These are phyloP conservation scores for Mycena vulgaris DNA, from an alignment of 768 basidiomycete genomes.

Conservation along the genomic window DNA sequence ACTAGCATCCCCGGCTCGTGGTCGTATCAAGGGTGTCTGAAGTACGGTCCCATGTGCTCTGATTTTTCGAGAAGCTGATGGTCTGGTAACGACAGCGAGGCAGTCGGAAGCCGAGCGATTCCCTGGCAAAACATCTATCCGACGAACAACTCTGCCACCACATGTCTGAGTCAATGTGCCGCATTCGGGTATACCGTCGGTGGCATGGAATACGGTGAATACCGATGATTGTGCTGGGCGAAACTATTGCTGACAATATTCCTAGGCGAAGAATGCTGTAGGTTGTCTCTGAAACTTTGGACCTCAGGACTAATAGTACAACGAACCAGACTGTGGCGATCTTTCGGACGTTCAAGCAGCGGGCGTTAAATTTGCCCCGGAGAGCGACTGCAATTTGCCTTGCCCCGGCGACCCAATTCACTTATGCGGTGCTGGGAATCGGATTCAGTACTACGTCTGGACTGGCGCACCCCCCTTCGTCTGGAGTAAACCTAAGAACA, in stretches of 20 bases:
- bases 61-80: background rate
- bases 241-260: background rate
- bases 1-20: slow-evolving; percentile 75
- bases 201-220: slow-evolving; percentile 63
- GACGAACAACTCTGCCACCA: slow-evolving; percentile 74
- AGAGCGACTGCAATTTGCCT: slow-evolving; percentile 63
- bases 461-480: slow-evolving; percentile 63
- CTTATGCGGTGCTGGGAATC: slow-evolving; percentile 74
- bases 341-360: slow-evolving; percentile 64
- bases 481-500: slow-evolving; percentile 78
- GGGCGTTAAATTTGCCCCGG: slow-evolving; percentile 56
- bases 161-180: slow-evolving; percentile 79
- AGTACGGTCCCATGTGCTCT: slow-evolving; percentile 55
- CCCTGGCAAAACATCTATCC: slow-evolving; percentile 74
- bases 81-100: slow-evolving; percentile 59
- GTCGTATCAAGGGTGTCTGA: slow-evolving; percentile 77
- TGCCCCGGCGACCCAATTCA: slow-evolving; percentile 84
- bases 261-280: slow-evolving; percentile 82
- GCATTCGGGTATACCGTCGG: slow-evolving; percentile 81
- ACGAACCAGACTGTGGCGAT: slow-evolving; percentile 85
- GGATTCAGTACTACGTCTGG: slow-evolving; percentile 70
- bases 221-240: background rate
- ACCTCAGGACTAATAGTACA: too few species aligned
- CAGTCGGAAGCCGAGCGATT: slow-evolving; percentile 64
- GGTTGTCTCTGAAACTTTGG: too few species aligned